Evolutionary conservation across 2,329 filamentous ascomycete species (phyloP).

Genomic region (Arthrobotrys sinensis): DNA sequence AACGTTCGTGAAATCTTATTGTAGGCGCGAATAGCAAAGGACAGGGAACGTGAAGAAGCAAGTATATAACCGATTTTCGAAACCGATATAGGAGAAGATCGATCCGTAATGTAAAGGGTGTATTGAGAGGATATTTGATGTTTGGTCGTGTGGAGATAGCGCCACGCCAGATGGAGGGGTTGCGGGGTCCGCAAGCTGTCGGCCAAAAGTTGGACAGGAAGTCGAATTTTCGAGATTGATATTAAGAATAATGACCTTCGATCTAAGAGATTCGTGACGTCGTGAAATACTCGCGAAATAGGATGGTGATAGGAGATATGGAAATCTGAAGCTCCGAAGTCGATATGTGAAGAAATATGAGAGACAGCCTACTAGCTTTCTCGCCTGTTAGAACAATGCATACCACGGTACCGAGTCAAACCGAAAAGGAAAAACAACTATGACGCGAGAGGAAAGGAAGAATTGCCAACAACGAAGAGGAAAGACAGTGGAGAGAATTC

Average conservation of each 20-base stretch:
- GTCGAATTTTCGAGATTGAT: constrained; percentile 15
- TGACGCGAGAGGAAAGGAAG: constrained; percentile 28
- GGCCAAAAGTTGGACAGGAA: constrained; percentile 12
- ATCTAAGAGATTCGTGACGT: constrained; percentile 60
- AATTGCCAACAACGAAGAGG: constrained; percentile 19
- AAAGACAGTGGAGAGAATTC: constrained; percentile 25
- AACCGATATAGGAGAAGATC: constrained; percentile 10
- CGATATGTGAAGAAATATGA: constrained; percentile 12
- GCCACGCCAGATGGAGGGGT: constrained; percentile 30
- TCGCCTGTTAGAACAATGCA: constrained; percentile 26
- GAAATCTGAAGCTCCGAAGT: constrained; percentile 9
- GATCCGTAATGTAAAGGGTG: constrained; percentile 20
- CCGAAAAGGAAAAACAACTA: constrained; percentile 23
- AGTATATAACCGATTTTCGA: neutral
- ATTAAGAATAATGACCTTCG: constrained; percentile 36
- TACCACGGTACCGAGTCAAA: constrained; percentile 19
- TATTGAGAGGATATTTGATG: constrained; percentile 19
- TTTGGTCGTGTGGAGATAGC: constrained; percentile 16
- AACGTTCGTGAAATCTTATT: constrained; percentile 15
- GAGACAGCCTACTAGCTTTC: constrained; percentile 33
- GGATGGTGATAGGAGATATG: constrained; percentile 18
- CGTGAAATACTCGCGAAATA: constrained; percentile 50
- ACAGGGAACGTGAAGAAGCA: neutral
- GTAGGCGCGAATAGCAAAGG: constrained; percentile 9
- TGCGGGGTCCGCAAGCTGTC: constrained; percentile 29